These are phyloP conservation scores for Candida dajiaensis DNA, from an alignment of 805 yeast species.

Conservation along the genomic window DNA sequence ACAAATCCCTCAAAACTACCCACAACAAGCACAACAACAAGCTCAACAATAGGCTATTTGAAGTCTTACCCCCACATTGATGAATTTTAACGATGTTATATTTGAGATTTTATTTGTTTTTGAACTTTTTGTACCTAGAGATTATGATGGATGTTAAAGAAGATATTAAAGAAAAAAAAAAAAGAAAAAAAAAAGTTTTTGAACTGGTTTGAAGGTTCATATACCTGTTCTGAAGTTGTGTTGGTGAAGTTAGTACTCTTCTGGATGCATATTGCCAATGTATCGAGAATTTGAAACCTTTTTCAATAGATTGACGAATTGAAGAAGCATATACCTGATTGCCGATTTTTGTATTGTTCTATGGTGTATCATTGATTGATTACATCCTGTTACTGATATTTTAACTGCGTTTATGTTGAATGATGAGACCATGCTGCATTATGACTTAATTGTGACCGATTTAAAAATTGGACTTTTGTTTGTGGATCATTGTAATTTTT, in stretches of 20 bases:
- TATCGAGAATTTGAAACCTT: constrained; percentile 6
- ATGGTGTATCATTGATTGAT: neutral
- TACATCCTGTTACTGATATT: neutral
- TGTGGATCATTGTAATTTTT: neutral
- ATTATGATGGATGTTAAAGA: neutral
- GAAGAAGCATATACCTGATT: neutral
- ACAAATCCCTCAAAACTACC: constrained; percentile 5
- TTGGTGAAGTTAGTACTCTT: constrained; percentile 4
- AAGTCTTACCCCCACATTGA: neutral
- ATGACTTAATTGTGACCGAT: neutral
- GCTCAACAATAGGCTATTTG: constrained; percentile 8
- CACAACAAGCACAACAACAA: constrained; percentile 8
- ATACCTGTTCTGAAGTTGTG: neutral
- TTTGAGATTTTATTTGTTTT: neutral
- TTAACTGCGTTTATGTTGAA: neutral
- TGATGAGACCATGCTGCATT: neutral
- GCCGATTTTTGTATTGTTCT: neutral
- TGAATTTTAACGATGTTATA: neutral
- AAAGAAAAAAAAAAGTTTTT: neutral
- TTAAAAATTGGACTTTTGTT: neutral
- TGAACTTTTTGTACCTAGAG: neutral
- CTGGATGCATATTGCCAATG: constrained; percentile 15
- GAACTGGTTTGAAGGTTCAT: neutral
- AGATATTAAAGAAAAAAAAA: neutral
- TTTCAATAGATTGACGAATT: neutral